phyloP scores from a whole-genome alignment of 164 flowering plant genomes.

The Magnolia sinica region DNA sequence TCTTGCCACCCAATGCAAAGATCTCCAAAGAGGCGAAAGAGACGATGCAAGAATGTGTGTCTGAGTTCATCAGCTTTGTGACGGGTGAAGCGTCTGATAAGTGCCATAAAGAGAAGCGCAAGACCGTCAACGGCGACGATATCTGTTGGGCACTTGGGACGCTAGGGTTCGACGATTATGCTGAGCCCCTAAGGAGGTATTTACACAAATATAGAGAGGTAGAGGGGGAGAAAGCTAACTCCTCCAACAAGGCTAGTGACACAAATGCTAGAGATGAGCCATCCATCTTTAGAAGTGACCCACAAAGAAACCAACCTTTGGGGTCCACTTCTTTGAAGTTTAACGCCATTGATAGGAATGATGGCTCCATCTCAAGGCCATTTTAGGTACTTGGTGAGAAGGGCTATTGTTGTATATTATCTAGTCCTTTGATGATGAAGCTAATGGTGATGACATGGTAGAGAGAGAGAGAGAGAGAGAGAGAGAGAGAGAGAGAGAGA shows the following conservation, averaged over 20 bases:
- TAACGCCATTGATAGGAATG: conserved; percentile 25
- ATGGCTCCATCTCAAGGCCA: conserved; percentile 27
- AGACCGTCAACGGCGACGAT: conserved; percentile 80
- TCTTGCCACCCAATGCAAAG: conserved; percentile 63
- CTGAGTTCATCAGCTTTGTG: conserved; percentile 81
- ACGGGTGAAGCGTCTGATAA: conserved; percentile 80
- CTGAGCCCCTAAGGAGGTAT: conserved; percentile 56
- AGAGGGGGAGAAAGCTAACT: conserved; percentile 51
- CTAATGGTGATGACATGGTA: conserved; percentile 1
- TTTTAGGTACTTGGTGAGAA: conserved; percentile 16
- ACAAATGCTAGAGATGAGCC: not conserved
- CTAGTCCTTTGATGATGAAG: conserved; percentile 2
- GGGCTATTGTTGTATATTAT: conserved; percentile 5
- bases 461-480: too few relatives aligned
- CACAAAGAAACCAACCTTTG: conserved; percentile 6
- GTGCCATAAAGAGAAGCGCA: conserved; percentile 72
- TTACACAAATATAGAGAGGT: conserved; percentile 53
- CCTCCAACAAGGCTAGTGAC: conserved; percentile 5
- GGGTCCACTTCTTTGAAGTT: conserved; percentile 4
- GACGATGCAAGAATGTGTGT: conserved; percentile 80
- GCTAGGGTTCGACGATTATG: conserved; percentile 70
- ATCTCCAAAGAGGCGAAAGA: conserved; percentile 82
- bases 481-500: not conserved
- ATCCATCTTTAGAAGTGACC: conserved; percentile 12
- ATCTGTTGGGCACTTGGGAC: conserved; percentile 58